phyloP scores from a whole-genome alignment of 2,329 filamentous ascomycete species.

The Pestalotiopsis sp. region DNA sequence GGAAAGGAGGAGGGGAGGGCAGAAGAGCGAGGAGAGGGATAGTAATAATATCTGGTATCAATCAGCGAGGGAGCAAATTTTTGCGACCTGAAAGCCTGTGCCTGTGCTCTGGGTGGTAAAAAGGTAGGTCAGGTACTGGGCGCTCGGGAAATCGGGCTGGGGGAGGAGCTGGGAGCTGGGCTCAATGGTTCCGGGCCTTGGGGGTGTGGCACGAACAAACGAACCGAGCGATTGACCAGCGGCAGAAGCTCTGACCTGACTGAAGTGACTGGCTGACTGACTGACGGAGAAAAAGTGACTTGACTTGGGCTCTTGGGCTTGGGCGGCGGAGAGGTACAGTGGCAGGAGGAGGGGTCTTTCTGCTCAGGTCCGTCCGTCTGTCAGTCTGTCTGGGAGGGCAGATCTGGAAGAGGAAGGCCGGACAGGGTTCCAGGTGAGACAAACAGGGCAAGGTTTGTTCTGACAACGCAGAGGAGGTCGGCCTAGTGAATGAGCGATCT shows the following conservation, averaged over 20 bases:
- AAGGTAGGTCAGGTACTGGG: not conserved
- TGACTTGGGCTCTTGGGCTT: not conserved
- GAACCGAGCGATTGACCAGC: not conserved
- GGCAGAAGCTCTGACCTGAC: not conserved
- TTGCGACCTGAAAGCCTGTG: not conserved
- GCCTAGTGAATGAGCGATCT: constrained; percentile 6
- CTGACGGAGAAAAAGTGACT: not conserved
- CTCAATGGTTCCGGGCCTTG: not conserved
- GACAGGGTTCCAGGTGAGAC: constrained; percentile 14
- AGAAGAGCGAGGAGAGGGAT: constrained; percentile 15
- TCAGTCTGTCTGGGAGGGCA: not conserved
- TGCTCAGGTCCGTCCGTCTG: not conserved
- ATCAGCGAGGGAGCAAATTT: constrained; percentile 10
- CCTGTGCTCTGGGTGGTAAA: not conserved
- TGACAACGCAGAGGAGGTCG: constrained; percentile 13
- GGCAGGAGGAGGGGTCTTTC: not conserved
- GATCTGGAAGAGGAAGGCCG: constrained; percentile 16
- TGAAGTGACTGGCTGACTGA: not conserved
- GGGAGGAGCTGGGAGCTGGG: not conserved
- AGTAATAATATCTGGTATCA: constrained; percentile 11
- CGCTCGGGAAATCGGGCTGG: not conserved
- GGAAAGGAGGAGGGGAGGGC: constrained; percentile 30
- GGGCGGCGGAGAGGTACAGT: not conserved
- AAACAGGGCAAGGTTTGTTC: constrained; percentile 1
- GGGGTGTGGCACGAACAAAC: constrained; percentile 11